Conservation (phyloP, 768 basidiomycete species). For the Leccinum rimulosum region DNA sequence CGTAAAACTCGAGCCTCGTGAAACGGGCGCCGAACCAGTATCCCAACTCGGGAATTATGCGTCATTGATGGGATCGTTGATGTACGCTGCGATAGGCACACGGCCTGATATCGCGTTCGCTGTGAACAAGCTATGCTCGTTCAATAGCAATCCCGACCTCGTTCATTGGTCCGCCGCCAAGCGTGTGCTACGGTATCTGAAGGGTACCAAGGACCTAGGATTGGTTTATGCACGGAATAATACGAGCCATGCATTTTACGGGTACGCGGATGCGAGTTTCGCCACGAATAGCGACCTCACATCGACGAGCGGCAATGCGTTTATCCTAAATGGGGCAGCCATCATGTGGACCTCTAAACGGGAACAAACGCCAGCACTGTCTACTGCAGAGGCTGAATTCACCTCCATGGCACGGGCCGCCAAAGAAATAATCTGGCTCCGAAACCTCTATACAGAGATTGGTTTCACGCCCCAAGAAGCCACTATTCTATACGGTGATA, state of each 20-base stretch:
- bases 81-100: background rate
- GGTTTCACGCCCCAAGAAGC: background rate
- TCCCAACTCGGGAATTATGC: background rate
- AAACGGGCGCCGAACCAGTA: background rate
- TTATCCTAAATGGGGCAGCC: background rate
- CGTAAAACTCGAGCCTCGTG: background rate
- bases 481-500: background rate
- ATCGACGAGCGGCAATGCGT: background rate
- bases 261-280: background rate
- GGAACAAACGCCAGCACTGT: background rate
- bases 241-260: background rate
- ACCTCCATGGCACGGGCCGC: background rate
- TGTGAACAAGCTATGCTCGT: background rate
- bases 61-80: background rate
- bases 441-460: background rate
- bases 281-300: background rate
- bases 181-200: background rate
- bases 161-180: background rate
- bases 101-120: background rate
- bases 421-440: background rate
- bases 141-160: background rate
- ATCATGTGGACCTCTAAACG: background rate
- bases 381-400: background rate
- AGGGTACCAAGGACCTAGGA: background rate
- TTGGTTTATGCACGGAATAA: background rate